Evolutionary conservation across 2,329 filamentous ascomycete genomes (phyloP), one percentile per base, ranked within the genome.

Genomic region (Colletotrichum incanum): DNA sequence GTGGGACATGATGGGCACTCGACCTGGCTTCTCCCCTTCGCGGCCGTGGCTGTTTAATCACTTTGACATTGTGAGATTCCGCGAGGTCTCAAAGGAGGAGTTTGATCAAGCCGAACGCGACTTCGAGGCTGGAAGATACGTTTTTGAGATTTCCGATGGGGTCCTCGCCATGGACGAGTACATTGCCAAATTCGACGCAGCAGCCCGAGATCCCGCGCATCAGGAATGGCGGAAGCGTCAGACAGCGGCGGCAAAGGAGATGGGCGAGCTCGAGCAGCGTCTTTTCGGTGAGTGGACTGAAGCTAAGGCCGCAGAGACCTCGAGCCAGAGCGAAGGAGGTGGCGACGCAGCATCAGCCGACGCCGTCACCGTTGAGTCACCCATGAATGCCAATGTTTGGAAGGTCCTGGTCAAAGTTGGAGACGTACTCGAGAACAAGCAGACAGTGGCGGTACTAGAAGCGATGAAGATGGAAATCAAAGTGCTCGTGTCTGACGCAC

Each of bases 381-480:
- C 84, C 0, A 78, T 87, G 47, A 83, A 85, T 45, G 87, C 87
- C 8, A 89, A 87, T 67, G 84, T 89, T 0, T 90, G 87, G 87
- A 89, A 89, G 72, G 79, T 89, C 1, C 76, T 83, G 8, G 81
- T 85, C 4, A 75, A 82, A 18, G 80, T 82, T 37, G 85, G 86
- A 0, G 80, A 87, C 16, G 65, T 75, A 1, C 54, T 89, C 3
- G 78, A 82, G 16, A 78, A 82, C 14, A 83, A 83, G 9, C 82
- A 87, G 31, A 76, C 83, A 0, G 81, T 86, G 1, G 78, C 82
- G 1, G 84, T 89, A 3, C 79, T 89, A 3, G 88, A 90, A 68
- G 87, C 87, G 0, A 90, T 90, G 87, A 89, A 90, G 76, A 84
- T 89, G 80, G 88, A 89, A 74, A 87, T 89, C 70, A 81, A 82